Evolutionary conservation across 2,329 filamentous ascomycete species (phyloP), one percentile per base, ranked within the genome.

Genomic region (Seiridium cupressi): DNA sequence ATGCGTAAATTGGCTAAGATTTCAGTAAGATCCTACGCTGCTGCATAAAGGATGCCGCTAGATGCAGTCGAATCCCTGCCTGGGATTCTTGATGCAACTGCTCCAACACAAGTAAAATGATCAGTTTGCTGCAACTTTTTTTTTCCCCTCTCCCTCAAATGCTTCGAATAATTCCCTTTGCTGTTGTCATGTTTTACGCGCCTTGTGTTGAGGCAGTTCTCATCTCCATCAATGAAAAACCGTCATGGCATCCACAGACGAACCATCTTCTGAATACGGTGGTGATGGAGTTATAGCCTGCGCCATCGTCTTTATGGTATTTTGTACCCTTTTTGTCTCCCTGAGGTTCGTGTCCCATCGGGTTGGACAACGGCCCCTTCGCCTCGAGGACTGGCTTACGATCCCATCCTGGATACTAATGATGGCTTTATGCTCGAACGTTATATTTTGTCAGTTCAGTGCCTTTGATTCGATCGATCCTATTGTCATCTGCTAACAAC

Each of bases 361-460:
- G 11, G 34, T 64, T 13, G 59, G 57, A 32, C 59, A 44, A 13
- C 57, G 61, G 3, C 36, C 57, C 34, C 35, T 59, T 5, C 38
- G 49, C 31, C 48, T 61, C 40, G 61, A 61, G n/a, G 62, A 64
- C 49, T 62, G 59, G 61, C 46, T 64, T 0, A 61, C 62, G n/a
- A 18, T 62, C 13, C 62, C 61, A 36, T 47, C 59, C 2, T 62
- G 57, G 59, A 38, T 64, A 6, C 32, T 64, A 26, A 55, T 62
- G 53, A 13, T 64, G 8, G 62, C 58, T 13, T 55, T 64, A 35
- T 62, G 58, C 46, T 58, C 49, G 11, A 64, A 61, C 26, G 60
- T 38, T 9, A 62, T 64, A 26, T 60, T 51, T 40, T 59, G 62
- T 64, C 62, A 2, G 62, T 60, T 31, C 40, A 46, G 11, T 13